Evolutionary conservation across 2,329 filamentous ascomycete genomes (phyloP).

Genomic region (Tympanopsis confertula): DNA sequence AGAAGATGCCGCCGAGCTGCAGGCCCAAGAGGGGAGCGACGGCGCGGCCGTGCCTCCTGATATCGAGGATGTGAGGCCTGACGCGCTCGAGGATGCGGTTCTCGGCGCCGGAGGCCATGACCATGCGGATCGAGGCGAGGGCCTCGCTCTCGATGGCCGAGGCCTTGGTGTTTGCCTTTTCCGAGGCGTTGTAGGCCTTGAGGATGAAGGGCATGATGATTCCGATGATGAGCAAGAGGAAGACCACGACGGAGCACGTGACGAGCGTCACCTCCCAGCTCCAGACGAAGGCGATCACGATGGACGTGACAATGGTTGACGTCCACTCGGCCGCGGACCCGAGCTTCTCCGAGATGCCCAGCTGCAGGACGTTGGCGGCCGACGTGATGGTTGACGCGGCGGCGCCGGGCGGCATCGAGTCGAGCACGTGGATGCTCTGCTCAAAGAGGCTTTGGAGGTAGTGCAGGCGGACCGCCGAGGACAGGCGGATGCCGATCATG

Average conservation of each 20-base stretch:
- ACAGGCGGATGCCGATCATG: slow-evolving; percentile 49
- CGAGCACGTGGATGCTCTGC: slow-evolving; percentile 57
- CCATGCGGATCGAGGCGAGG: slow-evolving; percentile 46
- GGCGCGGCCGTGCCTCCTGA: slow-evolving; percentile 32
- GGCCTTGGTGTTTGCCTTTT: slow-evolving; percentile 34
- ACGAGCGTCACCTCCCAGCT: slow-evolving; percentile 50
- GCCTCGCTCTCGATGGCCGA: slow-evolving; percentile 49
- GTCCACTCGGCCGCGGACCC: slow-evolving; percentile 44
- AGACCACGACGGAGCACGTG: slow-evolving; percentile 41
- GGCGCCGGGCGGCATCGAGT: slow-evolving; percentile 51
- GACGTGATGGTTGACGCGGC: slow-evolving; percentile 52
- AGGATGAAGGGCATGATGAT: slow-evolving; percentile 42
- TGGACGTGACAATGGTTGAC: slow-evolving; percentile 36
- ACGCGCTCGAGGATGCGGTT: slow-evolving; percentile 39
- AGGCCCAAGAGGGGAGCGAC: slow-evolving; percentile 36
- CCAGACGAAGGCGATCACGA: slow-evolving; percentile 42
- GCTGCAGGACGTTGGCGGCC: slow-evolving; percentile 50
- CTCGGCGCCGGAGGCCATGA: slow-evolving; percentile 52
- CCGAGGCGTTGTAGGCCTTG: slow-evolving; percentile 32
- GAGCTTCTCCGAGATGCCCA: slow-evolving; percentile 54
- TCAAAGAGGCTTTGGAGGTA: slow-evolving; percentile 53
- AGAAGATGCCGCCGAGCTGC: slow-evolving; percentile 44
- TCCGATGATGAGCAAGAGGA: slow-evolving; percentile 36
- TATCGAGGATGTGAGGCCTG: slow-evolving; percentile 39
- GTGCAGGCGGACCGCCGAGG: slow-evolving; percentile 47